phyloP scores from a whole-genome alignment of 352 stramenopile species.

The Phytophthora crassamura region DNA sequence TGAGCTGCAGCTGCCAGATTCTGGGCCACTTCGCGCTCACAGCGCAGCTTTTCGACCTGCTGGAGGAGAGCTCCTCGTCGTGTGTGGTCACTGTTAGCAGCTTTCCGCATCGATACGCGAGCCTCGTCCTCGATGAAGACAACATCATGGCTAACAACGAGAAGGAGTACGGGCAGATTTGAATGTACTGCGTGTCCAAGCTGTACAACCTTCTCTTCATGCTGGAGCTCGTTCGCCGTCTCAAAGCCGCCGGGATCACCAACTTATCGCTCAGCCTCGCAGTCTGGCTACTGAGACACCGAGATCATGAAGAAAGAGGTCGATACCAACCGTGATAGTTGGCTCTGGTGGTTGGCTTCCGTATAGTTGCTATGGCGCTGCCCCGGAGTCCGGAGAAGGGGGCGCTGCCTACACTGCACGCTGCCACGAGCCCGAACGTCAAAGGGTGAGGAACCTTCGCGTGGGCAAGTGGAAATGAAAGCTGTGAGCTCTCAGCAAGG shows the following conservation, averaged over 20 bases:
- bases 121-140: conserved; percentile 24
- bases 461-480: conserved; percentile 35
- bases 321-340: conserved; percentile 25
- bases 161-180: conserved; percentile 26
- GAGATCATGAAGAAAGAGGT: conserved; percentile 41
- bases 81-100: conserved; percentile 58
- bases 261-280: conserved; percentile 33
- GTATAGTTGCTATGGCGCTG: not conserved
- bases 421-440: conserved; percentile 32
- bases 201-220: conserved; percentile 63
- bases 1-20: conserved; percentile 60
- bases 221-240: conserved; percentile 47
- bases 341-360: conserved; percentile 25
- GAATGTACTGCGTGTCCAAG: conserved; percentile 56
- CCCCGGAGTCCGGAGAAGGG: conserved; percentile 42
- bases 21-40: conserved; percentile 67
- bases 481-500: conserved; percentile 54
- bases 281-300: conserved; percentile 42
- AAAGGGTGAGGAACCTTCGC: conserved; percentile 39
- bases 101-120: conserved; percentile 33
- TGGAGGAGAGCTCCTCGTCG: conserved; percentile 30
- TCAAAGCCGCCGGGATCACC: conserved; percentile 26
- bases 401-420: conserved; percentile 50
- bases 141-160: conserved; percentile 28
- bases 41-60: conserved; percentile 42